Percentiles rank a stretch among this genome's conserved stretches.
Conservation (phyloP, 2,329 filamentous ascomycete genomes). For the Hymenoscyphus fructigenus region DNA sequence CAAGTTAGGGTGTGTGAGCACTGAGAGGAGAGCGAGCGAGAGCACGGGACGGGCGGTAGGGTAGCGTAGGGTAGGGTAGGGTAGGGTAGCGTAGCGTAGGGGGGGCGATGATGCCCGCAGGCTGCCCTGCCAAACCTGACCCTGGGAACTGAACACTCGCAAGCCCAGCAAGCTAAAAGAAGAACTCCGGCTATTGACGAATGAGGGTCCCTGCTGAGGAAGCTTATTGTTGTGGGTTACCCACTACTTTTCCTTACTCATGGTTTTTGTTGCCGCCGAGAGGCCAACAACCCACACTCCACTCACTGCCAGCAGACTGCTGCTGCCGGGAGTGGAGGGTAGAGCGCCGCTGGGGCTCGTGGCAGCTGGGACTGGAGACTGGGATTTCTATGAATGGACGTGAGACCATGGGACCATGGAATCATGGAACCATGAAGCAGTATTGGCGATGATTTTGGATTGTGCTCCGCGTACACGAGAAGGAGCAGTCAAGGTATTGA, state of each 20-base stretch:
- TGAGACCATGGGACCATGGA: conserved; percentile 2
- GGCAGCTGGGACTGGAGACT: background rate
- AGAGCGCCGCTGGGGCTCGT: background rate
- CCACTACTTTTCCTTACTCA: too few species aligned
- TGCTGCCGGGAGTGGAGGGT: conserved; percentile 2
- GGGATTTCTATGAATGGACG: background rate
- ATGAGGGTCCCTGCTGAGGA: background rate
- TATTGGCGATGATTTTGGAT: background rate
- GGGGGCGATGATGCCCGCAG: background rate
- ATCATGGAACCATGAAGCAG: background rate
- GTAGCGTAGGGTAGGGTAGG: background rate
- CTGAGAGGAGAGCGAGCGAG: background rate
- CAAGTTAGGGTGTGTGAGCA: background rate
- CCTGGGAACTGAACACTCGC: background rate
- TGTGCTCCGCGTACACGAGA: conserved; percentile 3
- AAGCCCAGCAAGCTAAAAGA: background rate
- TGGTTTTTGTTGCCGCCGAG: background rate
- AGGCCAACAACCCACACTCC: background rate
- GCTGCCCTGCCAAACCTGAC: background rate
- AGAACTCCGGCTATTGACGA: background rate
- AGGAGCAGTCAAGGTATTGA: background rate
- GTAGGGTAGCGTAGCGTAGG: background rate
- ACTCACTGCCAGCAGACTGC: background rate
- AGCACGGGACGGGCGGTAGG: conserved; percentile 8
- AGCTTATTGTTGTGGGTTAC: background rate